These are phyloP conservation scores for Umbelopsis sp. DNA, from an alignment of 192 early-diverging fungal species.

Conservation along the genomic window DNA sequence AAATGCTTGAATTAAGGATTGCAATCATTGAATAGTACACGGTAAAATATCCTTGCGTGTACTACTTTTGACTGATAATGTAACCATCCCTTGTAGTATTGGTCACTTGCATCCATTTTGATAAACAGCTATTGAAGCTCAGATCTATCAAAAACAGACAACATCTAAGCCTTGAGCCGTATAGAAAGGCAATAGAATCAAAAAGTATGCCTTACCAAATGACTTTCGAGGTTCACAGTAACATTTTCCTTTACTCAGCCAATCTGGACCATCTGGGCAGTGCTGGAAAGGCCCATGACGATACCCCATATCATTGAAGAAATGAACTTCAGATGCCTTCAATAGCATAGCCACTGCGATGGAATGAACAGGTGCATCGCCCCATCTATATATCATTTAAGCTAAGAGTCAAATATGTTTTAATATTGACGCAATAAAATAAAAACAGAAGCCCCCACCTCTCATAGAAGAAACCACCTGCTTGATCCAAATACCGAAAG, in stretches of 20 bases:
- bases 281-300: slow-evolving; percentile 44
- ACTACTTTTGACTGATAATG: slow-evolving; percentile 9
- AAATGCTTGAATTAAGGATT: not conserved
- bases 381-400: slow-evolving; percentile 56
- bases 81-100: slow-evolving; percentile 9
- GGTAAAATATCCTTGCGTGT: not conserved
- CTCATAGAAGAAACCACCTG: slow-evolving; percentile 87
- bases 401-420: too few species aligned
- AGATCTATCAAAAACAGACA: not conserved
- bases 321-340: slow-evolving; percentile 59
- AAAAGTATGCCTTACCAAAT: slow-evolving; percentile 42
- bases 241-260: slow-evolving; percentile 46
- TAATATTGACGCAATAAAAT: too few species aligned
- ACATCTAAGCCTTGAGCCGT: too few species aligned
- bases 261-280: slow-evolving; percentile 42
- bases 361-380: slow-evolving; percentile 74
- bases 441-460: slow-evolving; percentile 34
- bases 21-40: not conserved
- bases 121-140: slow-evolving; percentile 19
- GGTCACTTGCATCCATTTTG: slow-evolving; percentile 17
- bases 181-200: not conserved
- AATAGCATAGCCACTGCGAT: slow-evolving; percentile 62
- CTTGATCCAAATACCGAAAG: slow-evolving; percentile 69
- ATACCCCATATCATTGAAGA: slow-evolving; percentile 76
- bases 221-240: slow-evolving; percentile 51